phyloP scores from a whole-genome alignment of 192 early-diverging fungal genomes.

The Lunasporangiospora selenospora region DNA sequence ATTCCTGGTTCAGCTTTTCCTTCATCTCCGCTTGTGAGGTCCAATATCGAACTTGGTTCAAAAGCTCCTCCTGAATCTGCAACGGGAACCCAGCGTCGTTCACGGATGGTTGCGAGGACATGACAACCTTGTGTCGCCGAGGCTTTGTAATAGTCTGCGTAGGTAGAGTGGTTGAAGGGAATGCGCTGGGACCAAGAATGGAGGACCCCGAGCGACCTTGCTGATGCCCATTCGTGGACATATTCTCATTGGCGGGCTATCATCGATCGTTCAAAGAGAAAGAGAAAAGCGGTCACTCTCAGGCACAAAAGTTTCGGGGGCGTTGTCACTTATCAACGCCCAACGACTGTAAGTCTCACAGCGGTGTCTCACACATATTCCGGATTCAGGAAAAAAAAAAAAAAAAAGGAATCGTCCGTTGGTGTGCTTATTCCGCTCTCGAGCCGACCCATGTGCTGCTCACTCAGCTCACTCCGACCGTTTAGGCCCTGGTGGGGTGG shows the following conservation, averaged over 20 bases:
- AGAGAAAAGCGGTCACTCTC: not conserved
- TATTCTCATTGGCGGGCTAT: constrained; percentile 10
- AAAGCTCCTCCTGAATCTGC: constrained; percentile 42
- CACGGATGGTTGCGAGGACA: constrained; percentile 11
- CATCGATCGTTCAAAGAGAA: too few relatives aligned
- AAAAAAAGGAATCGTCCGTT: too few relatives aligned
- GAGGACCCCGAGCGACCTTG: constrained; percentile 12
- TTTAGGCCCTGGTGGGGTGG: too few relatives aligned
- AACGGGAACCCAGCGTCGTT: constrained; percentile 37
- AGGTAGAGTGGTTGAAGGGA: constrained; percentile 27
- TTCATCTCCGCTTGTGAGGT: constrained; percentile 43
- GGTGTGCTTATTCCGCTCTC: too few relatives aligned
- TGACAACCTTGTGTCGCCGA: constrained; percentile 35
- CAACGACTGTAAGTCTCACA: too few relatives aligned
- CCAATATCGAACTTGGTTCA: constrained; percentile 48
- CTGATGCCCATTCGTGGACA: constrained; percentile 1
- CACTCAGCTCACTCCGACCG: too few relatives aligned
- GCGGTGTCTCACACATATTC: not conserved
- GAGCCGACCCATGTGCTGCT: too few relatives aligned
- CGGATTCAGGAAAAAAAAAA: not conserved
- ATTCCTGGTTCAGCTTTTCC: constrained; percentile 45
- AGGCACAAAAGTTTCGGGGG: not conserved
- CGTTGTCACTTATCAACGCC: not conserved
- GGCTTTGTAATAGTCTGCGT: constrained; percentile 34
- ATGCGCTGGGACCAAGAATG: constrained; percentile 17